A percentile compares a stretch with the other conserved stretches of the same genome.
phyloP scores from a whole-genome alignment of 2,329 filamentous ascomycete genomes.

The Penicillium sp. region DNA sequence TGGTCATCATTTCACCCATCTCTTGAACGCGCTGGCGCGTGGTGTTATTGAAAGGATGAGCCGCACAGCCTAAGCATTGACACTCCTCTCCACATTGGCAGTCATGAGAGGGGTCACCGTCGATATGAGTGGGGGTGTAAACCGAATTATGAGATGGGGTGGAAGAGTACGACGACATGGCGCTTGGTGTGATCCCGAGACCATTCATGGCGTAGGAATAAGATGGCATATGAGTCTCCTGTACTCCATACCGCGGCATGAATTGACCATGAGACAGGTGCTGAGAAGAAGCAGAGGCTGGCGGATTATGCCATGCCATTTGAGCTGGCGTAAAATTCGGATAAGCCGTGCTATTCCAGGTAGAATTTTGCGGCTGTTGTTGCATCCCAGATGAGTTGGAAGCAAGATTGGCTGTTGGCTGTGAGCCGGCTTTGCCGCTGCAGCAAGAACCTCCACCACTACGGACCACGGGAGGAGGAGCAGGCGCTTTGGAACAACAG shows the following conservation, averaged over 20 bases:
- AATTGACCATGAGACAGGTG: slow-evolving; percentile 16
- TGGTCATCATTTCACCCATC: slow-evolving; percentile 49
- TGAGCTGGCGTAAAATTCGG: slow-evolving; percentile 19
- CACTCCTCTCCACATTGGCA: slow-evolving; percentile 52
- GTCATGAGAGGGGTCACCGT: slow-evolving; percentile 33
- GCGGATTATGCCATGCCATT: slow-evolving; percentile 27
- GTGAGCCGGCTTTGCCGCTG: slow-evolving; percentile 19
- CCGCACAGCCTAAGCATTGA: slow-evolving; percentile 51
- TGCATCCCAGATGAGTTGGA: neutral
- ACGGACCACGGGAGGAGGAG: slow-evolving; percentile 4
- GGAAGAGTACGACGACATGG: slow-evolving; percentile 13
- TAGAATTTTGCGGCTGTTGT: slow-evolving; percentile 10
- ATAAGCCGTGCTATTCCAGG: slow-evolving; percentile 20
- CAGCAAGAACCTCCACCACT: slow-evolving; percentile 36
- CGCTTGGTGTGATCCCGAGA: slow-evolving; percentile 20
- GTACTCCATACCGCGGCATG: slow-evolving; percentile 21
- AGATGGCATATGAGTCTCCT: slow-evolving; percentile 10
- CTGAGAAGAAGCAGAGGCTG: slow-evolving; percentile 18
- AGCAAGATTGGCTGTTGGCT: slow-evolving; percentile 1
- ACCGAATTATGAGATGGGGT: neutral
- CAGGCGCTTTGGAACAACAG: slow-evolving; percentile 31
- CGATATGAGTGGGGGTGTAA: slow-evolving; percentile 16
- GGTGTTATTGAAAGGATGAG: slow-evolving; percentile 52
- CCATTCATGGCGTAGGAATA: slow-evolving; percentile 21
- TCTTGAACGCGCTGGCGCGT: slow-evolving; percentile 51